A percentile compares a stretch with the other conserved stretches of the same genome.
Conservation (phyloP, 345 rosid species). For the Moringa oleifera region DNA sequence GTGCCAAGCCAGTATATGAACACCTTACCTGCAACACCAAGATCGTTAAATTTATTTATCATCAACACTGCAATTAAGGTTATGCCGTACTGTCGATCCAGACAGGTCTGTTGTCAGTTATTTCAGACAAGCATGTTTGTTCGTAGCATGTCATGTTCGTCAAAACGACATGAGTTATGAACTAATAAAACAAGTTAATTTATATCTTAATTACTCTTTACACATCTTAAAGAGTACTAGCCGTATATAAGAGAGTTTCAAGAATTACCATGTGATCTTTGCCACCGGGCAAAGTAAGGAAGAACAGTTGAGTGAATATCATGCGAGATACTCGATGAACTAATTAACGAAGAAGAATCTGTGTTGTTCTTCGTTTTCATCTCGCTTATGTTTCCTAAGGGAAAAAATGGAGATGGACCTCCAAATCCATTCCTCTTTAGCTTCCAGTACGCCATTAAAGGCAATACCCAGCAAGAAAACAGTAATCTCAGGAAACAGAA, state of each 20-base stretch:
- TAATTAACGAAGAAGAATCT: conserved; percentile 23
- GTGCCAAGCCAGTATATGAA: conserved; percentile 91
- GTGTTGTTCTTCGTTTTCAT: conserved; percentile 37
- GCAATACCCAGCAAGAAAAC: conserved; percentile 61
- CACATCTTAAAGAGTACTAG: too few relatives aligned
- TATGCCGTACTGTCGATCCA: too few relatives aligned
- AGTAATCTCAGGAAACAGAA: conserved; percentile 32
- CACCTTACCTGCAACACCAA: conserved; percentile 63
- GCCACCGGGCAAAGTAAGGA: conserved; percentile 85
- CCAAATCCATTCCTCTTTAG: conserved; percentile 55
- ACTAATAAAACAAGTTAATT: too few relatives aligned
- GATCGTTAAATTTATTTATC: too few relatives aligned
- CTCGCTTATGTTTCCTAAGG: conserved; percentile 68
- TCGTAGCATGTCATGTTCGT: too few relatives aligned
- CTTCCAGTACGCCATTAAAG: conserved; percentile 42
- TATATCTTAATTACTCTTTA: too few relatives aligned
- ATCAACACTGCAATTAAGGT: too few relatives aligned
- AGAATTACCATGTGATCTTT: conserved; percentile 59
- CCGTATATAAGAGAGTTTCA: too few relatives aligned
- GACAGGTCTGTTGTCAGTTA: too few relatives aligned
- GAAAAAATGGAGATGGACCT: conserved; percentile 81
- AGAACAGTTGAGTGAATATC: conserved; percentile 75
- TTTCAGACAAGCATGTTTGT: too few relatives aligned
- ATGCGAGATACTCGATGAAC: conserved; percentile 37
- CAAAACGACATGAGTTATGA: too few relatives aligned